Evolutionary conservation across 257 asterid species (phyloP).

Genomic region (Przewalskia tangutica): DNA sequence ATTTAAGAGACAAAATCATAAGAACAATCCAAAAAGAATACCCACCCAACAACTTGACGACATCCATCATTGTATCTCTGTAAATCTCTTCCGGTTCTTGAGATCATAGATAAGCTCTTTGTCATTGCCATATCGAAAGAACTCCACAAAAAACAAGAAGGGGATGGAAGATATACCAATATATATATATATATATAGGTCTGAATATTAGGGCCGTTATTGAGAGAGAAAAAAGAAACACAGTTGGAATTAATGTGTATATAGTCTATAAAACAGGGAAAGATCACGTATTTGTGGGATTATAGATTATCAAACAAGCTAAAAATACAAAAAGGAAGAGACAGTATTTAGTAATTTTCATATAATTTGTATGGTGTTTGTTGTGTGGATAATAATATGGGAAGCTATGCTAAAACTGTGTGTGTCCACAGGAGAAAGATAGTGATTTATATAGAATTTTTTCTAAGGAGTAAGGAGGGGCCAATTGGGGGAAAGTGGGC

Average conservation of each 20-base stretch:
- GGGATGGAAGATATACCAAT: neutral
- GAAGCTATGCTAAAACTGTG: conserved; percentile 1
- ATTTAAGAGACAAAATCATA: neutral
- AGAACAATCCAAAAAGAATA: neutral
- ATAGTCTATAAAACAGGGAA: neutral
- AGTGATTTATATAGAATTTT: neutral
- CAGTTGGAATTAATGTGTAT: neutral
- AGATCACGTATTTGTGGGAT: neutral
- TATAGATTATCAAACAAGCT: neutral
- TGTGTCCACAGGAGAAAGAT: neutral
- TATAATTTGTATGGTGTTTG: neutral
- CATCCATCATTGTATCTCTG: conserved; percentile 62
- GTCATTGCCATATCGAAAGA: conserved; percentile 41
- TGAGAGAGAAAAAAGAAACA: neutral
- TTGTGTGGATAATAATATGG: neutral
- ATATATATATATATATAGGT: neutral
- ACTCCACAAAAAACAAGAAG: neutral
- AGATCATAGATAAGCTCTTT: conserved; percentile 30
- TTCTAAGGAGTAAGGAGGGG: neutral
- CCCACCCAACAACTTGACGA: conserved; percentile 81
- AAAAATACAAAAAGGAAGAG: neutral
- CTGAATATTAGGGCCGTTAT: neutral
- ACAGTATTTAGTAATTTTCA: neutral
- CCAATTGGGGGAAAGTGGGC: neutral
- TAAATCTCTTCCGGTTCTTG: conserved; percentile 64